Conservation (phyloP, 164 flowering plant genomes). For the Aristolochia contorta region DNA sequence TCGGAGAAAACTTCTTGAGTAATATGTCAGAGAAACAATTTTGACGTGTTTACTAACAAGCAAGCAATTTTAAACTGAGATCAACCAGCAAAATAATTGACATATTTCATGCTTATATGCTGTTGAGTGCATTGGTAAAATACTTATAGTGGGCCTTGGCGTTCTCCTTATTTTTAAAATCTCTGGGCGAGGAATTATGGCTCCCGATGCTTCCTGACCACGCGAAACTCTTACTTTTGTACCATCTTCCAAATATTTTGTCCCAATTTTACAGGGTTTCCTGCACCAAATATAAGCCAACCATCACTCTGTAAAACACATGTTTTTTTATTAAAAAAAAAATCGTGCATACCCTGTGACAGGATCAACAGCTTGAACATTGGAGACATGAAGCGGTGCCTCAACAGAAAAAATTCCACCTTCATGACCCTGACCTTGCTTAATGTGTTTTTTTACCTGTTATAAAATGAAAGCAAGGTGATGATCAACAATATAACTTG, state of each 20-base stretch:
- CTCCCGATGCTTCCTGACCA: conserved; percentile 81
- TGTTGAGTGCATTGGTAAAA: not conserved
- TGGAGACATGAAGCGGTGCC: conserved; percentile 96
- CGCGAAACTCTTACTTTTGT: conserved; percentile 75
- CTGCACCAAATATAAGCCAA: not conserved
- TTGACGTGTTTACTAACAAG: not conserved
- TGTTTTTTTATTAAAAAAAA: too few relatives aligned
- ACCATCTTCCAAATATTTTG: conserved; percentile 76
- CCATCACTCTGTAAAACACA: not conserved
- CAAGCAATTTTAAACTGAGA: not conserved
- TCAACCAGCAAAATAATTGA: not conserved
- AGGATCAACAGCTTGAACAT: conserved; percentile 86
- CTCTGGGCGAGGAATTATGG: conserved; percentile 94
- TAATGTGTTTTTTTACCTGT: conserved; percentile 89
- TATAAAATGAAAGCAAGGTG: conserved; percentile 2
- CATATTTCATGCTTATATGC: not conserved
- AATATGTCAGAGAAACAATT: not conserved
- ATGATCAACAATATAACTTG: too few relatives aligned
- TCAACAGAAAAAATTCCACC: conserved; percentile 96
- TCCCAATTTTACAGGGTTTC: conserved; percentile 5
- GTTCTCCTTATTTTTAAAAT: conserved; percentile 77
- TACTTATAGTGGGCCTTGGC: conserved; percentile 69
- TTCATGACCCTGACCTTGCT: conserved; percentile 90
- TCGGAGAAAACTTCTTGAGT: not conserved
- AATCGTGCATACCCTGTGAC: conserved; percentile 49